Evolutionary conservation across 768 basidiomycete species (phyloP), one percentile per base, ranked within the genome.

Genomic region (Boletus tylopilopsis): DNA sequence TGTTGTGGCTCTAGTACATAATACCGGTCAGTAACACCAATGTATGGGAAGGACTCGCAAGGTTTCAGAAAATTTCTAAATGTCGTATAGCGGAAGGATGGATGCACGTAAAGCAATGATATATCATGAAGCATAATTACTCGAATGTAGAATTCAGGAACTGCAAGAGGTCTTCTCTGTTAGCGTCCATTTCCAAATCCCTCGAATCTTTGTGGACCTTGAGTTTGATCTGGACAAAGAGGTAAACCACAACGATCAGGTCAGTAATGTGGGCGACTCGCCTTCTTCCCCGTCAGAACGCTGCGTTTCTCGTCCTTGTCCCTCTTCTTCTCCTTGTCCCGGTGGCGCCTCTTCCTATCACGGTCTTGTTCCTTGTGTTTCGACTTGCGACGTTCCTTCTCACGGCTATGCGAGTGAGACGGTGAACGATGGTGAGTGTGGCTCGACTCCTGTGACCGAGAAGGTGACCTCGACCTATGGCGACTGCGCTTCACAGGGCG

Each of bases 211-310:
- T 81, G 69, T 78, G 79, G 12, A 84, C 77, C 62, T 81, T 83
- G 35, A 83, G 62, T 61, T 83, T 83, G 41, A 83, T 83, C 82
- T 83, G 49, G 18, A 21, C 1, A 36, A 19, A 7, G 36, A 3
- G 4, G 2, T 54, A 4, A 45, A 24, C 34, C 15, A 36, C 4
- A 25, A 19, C 16, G 30, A 0, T 49, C 35, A 3, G 16, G 12
- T n/a, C 0, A 12, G 6, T 15, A 4, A 13, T 2, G 9, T n/a
- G 13, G 11, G 27, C 3, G 16, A 7, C 49, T 44, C 22, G 78
- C 81, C 78, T 81, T 83, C 59, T 82, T 82, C 1, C 81, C 82
- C 4, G 82, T 84, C 51, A 84, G 55, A 24, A 80, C 68, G 55
- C 81, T 84, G 19, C 80, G 69, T 38, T 73, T 67, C 49, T 79